These are phyloP conservation scores for Gillenia trifoliata DNA, from an alignment of 306 rosid genomes.

Conservation along the genomic window DNA sequence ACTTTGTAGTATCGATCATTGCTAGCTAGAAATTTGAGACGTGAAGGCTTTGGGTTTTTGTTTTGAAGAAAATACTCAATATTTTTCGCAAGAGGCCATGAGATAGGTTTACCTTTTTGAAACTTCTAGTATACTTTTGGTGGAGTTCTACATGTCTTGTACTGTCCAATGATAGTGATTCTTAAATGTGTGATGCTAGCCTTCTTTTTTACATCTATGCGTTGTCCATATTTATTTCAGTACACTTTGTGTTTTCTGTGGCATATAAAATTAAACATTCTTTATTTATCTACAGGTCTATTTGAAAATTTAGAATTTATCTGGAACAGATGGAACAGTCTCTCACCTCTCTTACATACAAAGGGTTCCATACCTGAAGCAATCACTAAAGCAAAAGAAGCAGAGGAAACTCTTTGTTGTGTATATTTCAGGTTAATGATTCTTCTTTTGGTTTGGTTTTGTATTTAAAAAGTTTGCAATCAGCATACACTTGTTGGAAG, in stretches of 20 bases:
- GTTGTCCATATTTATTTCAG: not conserved
- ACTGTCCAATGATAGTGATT: not conserved
- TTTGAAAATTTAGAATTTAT: not conserved
- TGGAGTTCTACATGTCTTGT: not conserved
- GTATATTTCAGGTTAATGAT: slow-evolving; percentile 40
- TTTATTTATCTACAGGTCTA: not conserved
- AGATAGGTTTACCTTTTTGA: not conserved
- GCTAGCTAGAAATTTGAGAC: not conserved
- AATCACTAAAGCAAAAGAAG: slow-evolving; percentile 50
- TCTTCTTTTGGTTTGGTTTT: not conserved
- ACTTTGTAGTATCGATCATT: not conserved
- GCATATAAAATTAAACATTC: not conserved
- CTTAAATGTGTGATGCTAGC: not conserved
- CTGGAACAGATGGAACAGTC: slow-evolving; percentile 41
- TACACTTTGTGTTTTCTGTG: not conserved
- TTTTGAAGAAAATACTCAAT: too few species aligned
- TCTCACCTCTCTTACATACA: slow-evolving; percentile 34
- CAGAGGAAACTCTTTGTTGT: slow-evolving; percentile 58
- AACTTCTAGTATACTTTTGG: not conserved
- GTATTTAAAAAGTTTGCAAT: too few species aligned
- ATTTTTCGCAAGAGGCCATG: not conserved
- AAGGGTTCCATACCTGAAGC: slow-evolving; percentile 52
- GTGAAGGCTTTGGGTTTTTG: not conserved
- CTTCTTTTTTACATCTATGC: not conserved
- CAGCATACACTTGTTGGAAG: too few species aligned